Evolutionary conservation across 2,329 filamentous ascomycete species (phyloP).

Genomic region (Davidsoniella eucalypti): DNA sequence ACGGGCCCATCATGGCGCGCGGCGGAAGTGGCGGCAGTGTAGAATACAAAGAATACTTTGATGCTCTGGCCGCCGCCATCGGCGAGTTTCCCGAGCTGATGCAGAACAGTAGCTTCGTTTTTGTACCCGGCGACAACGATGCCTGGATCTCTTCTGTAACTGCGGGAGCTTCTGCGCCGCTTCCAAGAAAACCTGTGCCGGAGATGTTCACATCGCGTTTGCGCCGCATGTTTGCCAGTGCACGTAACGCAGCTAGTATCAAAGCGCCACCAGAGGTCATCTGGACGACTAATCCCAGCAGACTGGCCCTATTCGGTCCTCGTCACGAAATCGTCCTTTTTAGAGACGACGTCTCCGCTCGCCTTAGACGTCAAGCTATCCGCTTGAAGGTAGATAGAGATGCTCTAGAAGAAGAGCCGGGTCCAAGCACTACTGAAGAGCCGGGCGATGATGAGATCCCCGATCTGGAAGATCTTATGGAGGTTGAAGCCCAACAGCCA

Average conservation of each 20-base stretch:
- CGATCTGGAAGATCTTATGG: constrained; percentile 23
- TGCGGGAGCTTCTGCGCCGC: constrained; percentile 51
- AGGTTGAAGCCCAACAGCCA: constrained; percentile 23
- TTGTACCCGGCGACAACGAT: constrained; percentile 92
- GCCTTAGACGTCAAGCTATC: constrained; percentile 62
- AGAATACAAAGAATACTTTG: constrained; percentile 94
- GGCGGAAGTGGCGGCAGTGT: constrained; percentile 61
- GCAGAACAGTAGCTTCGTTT: constrained; percentile 67
- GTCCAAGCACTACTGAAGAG: constrained; percentile 16
- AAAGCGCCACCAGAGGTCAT: constrained; percentile 52
- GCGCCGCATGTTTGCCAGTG: constrained; percentile 60
- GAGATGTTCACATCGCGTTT: constrained; percentile 82
- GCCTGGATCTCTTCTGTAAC: constrained; percentile 86
- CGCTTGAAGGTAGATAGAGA: constrained; percentile 38
- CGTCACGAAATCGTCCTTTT: constrained; percentile 77
- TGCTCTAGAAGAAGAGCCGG: constrained; percentile 20
- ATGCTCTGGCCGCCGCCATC: constrained; percentile 66
- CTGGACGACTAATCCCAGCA: constrained; percentile 78
- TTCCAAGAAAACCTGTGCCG: constrained; percentile 59
- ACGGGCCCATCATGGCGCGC: constrained; percentile 46
- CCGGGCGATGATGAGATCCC: constrained; percentile 12
- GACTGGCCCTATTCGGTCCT: constrained; percentile 72
- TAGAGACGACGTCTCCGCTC: constrained; percentile 68
- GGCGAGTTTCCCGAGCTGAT: constrained; percentile 72
- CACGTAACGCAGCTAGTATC: constrained; percentile 44